Conservation (phyloP, 2,329 filamentous ascomycete species). For the Trichoderma sp. region DNA sequence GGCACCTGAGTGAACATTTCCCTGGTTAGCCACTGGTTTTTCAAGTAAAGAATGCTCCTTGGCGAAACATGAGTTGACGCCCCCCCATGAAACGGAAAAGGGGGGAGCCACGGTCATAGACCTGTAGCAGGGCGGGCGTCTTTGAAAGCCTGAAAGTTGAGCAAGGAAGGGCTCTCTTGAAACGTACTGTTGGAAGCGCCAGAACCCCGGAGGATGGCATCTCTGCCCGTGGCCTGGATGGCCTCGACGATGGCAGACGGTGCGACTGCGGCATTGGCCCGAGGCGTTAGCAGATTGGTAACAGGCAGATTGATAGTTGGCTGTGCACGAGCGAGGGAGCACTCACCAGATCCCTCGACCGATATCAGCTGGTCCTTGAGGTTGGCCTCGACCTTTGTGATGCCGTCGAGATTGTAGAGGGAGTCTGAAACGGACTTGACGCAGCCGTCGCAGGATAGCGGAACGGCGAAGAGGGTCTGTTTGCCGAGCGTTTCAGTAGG, state of each 20-base stretch:
- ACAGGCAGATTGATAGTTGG: neutral
- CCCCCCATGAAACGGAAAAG: neutral
- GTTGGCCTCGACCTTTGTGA: slow-evolving; percentile 80
- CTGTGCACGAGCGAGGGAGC: neutral
- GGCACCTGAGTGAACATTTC: slow-evolving; percentile 55
- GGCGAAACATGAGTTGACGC: slow-evolving; percentile 8
- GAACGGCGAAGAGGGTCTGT: slow-evolving; percentile 92
- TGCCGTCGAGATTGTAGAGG: slow-evolving; percentile 74
- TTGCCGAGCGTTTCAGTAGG: slow-evolving; percentile 44
- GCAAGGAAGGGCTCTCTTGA: neutral
- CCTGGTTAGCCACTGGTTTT: slow-evolving; percentile 27
- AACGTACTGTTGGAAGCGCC: slow-evolving; percentile 76
- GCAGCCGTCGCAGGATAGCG: slow-evolving; percentile 87
- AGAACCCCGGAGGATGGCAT: slow-evolving; percentile 90
- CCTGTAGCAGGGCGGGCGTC: neutral
- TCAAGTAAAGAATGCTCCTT: neutral
- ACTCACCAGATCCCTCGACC: slow-evolving; percentile 76
- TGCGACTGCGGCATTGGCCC: slow-evolving; percentile 56
- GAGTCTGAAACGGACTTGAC: slow-evolving; percentile 82
- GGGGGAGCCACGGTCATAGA: neutral
- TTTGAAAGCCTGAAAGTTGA: neutral
- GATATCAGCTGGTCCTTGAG: slow-evolving; percentile 81
- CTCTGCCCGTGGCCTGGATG: slow-evolving; percentile 85
- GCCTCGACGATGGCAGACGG: slow-evolving; percentile 87
- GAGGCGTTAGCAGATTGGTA: slow-evolving; percentile 18